Base-by-base conservation (phyloP, 2,329 filamentous ascomycete species). In the Trichoderma koningiopsis region DNA sequence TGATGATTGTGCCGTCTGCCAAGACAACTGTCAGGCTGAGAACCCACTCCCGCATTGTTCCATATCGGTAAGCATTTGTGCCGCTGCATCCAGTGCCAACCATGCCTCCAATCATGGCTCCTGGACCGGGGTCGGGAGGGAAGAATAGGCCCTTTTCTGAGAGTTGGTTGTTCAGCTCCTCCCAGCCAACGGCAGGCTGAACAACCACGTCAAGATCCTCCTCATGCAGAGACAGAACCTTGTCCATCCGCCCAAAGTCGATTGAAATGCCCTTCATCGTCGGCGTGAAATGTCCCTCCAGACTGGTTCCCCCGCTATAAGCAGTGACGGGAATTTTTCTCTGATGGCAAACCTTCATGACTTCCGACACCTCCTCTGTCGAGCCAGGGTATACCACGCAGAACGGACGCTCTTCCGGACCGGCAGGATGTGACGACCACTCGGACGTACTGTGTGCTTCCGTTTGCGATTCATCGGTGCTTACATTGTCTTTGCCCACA, bases 21-120 rank as follows among this genome's bases (percentile, higher is more conserved):
- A 97, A 85, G 13, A 97, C 94, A 4, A 97, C 92, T 0, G 94
- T 97, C 73, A 97, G 81, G 66, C 88, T 91, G 27, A 97, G 82
- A 14, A 97, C 94, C 94, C 94, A 97, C 77, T 97, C 94, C 72
- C 92, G 90, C 93, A 97, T 97, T 2, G 94, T 97, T 71, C 94
- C 94, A 79, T 97, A 97, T 69, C 94, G 87, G 82, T 96, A 97
- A 19, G 94, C 91, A 78, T 97, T 97, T 16, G 94, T 97, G 70
- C 94, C 94, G 76, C 85, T 88, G 81, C 86, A 88, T 43, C 87
- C 87, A 3, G 91, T 94, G 27, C 91, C 91, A 40, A 94, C 88
- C 91, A 94, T 94, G 68, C 94, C 94, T 69, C 94, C 94, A 74
- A 97, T 97, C 90, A 93, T 93, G 71, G 94, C 94, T 22, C 94